Base-by-base conservation (phyloP, 2,329 filamentous ascomycete species). In the Fusarium liriodendri region DNA sequence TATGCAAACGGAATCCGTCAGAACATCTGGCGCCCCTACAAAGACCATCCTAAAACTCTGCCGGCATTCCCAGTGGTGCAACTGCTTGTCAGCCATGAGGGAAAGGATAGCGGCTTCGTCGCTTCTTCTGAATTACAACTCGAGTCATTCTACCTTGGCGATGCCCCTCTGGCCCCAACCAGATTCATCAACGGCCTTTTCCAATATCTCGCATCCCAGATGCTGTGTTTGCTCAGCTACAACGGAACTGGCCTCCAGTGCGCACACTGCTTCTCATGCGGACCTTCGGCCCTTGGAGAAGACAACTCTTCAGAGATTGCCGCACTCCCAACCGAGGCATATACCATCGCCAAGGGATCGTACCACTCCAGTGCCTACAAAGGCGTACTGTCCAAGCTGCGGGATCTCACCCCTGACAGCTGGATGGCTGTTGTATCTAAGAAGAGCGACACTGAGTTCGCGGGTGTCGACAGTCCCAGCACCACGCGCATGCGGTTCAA, bases 71-170 rank as follows among this genome's bases (percentile, higher is more conserved):
- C 61, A 4, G 57, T 70, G 6, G 27, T 62, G 25, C 68, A 70
- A 38, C 38, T 70, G 16, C 65, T 70, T n/a, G 40, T 60, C 37
- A 35, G 27, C 33, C 33, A 40, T 22, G 47, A 61, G n/a, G 9
- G 20, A 7, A 32, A 37, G 11, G 25, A 29, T 1, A 37, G 10
- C 3, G 45, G 27, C 6, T 16, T 11, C 14, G 5, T 37, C n/a
- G 18, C 13, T 2, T n/a, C 27, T 10, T 37, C 29, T n/a, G 16
- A 32, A 20, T 8, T 16, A 22, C 11, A 50, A 5, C 25, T 62
- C 13, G 68, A 68, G 25, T 67, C 54, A 2, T 64, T 52, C 40
- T 62, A 57, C 22, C 61, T 70, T 9, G 55, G 60, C 16, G 68
- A 70, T 35, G 55, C 61, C 9, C 32, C 62, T 2, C 20, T 68